Base-by-base conservation (phyloP, 2,329 filamentous ascomycete species). In the Aureobasidium sp. region DNA sequence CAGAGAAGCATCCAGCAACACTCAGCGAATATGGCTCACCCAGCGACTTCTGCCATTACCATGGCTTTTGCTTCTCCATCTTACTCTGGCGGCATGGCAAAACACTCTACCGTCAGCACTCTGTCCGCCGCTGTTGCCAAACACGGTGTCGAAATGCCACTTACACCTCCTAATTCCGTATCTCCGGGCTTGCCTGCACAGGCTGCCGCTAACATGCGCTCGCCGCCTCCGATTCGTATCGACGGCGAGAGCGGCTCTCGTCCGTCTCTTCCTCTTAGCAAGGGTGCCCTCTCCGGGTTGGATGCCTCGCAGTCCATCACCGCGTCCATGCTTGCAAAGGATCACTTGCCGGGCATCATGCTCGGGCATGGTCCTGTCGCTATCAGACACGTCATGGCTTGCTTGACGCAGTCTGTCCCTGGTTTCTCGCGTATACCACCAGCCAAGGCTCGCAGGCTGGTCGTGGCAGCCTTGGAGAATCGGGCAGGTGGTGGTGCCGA, bases 371-470 rank as follows among this genome's bases (percentile, higher is more conserved):
- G 93, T 27, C 92, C 94, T 55, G 78, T 96, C 75, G 91, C 94
- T 58, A 97, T 99, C 74, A 89, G 93, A 69, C 89, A 97, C 76
- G 88, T 99, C 72, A 96, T 96, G 84, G 90, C 90, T 67, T 93
- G 96, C 76, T 82, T 99, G 70, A 96, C 91, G 41, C 92, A 92
- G 53, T 90, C 90, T 15, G 90, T 99, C 12, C 93, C 94, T 29
- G 94, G 93, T 65, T 97, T 96, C 73, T 90, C 90, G 42, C 85
- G 87, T 60, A 94, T 97, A 61, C 88, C 91, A 29, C 90, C 91
- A 61, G 88, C 90, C 63, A 96, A 96, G 79, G 92, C 94, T 48
- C 85, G 94, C 69, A 85, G 93, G 74, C 79, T 97, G 63, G 91
- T 97, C 5, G 93, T 97, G n/a, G 89, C 88, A 63, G 93, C 92